Evolutionary conservation across 805 yeast species (phyloP).

Genomic region (Suhomyces pyralidae): DNA sequence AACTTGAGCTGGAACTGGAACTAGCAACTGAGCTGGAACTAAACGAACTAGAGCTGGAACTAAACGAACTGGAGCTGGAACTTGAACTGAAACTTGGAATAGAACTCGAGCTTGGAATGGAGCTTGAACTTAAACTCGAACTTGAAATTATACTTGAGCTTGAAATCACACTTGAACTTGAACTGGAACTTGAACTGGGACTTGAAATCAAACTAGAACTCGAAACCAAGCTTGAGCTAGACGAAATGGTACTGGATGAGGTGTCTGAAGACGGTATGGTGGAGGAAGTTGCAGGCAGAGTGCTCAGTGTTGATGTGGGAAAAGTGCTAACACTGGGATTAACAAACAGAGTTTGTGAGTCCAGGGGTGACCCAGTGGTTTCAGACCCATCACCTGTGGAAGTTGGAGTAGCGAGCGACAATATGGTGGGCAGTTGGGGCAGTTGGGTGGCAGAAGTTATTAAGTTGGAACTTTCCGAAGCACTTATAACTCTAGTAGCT

Average conservation of each 20-base stretch:
- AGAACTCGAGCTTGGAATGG: conserved; percentile 2
- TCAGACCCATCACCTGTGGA: not conserved
- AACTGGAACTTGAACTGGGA: not conserved
- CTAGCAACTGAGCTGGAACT: conserved; percentile 1
- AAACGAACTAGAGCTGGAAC: not conserved
- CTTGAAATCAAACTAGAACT: not conserved
- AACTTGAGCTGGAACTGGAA: not conserved
- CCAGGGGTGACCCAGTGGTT: not conserved
- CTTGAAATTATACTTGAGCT: not conserved
- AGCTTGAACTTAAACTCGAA: not conserved
- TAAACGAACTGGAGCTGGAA: not conserved
- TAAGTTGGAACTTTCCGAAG: not conserved
- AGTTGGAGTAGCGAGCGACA: conserved; percentile 2
- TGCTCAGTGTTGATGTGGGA: not conserved
- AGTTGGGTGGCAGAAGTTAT: not conserved
- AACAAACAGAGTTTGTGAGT: not conserved
- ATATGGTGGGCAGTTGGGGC: conserved; percentile 6
- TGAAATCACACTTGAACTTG: not conserved
- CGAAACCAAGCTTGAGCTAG: not conserved
- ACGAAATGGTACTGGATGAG: not conserved
- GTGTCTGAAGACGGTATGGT: not conserved
- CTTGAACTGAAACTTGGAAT: not conserved
- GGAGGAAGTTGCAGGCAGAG: not conserved
- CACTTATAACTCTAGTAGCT: not conserved
- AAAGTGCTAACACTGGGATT: conserved; percentile 1